Conservation (phyloP, 2,329 filamentous ascomycete species). For the Diaporthe sp. region DNA sequence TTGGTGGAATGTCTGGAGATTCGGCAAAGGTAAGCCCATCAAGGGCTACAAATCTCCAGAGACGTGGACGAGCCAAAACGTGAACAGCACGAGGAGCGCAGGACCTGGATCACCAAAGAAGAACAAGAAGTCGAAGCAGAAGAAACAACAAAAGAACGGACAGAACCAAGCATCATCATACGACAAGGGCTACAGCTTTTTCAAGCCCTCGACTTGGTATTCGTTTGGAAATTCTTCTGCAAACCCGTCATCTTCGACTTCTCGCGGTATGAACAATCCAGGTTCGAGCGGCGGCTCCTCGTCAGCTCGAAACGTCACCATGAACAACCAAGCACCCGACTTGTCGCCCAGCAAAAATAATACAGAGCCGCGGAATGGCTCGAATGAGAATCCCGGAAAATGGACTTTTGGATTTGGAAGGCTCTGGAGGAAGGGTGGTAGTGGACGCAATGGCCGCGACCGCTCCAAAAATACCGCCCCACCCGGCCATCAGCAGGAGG, state of each 20-base stretch:
- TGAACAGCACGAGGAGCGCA: conserved; percentile 24
- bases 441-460: conserved; percentile 13
- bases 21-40: conserved; percentile 27
- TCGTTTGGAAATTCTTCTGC: background rate
- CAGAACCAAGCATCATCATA: conserved; percentile 24
- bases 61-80: conserved; percentile 28
- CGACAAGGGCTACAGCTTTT: conserved; percentile 35
- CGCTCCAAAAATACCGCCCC: conserved; percentile 34
- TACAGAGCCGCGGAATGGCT: background rate
- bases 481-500: conserved; percentile 28
- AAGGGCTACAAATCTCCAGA: conserved; percentile 31
- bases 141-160: conserved; percentile 32
- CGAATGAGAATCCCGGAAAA: background rate
- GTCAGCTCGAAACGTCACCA: conserved; percentile 26
- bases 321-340: conserved; percentile 30
- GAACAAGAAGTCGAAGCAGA: conserved; percentile 32
- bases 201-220: conserved; percentile 35
- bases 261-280: conserved; percentile 22
- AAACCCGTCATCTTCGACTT: conserved; percentile 18
- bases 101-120: conserved; percentile 31
- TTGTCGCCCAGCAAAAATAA: conserved; percentile 34
- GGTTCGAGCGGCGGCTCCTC: conserved; percentile 17
- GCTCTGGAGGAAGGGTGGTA: conserved; percentile 27
- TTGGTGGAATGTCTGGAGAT: conserved; percentile 36
- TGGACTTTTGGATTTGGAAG: conserved; percentile 24